Evolutionary conservation across 495 filamentous ascomycete genomes (phyloP), one percentile per base, ranked within the genome.

Genomic region (Hyaloscypha hepaticicola): DNA sequence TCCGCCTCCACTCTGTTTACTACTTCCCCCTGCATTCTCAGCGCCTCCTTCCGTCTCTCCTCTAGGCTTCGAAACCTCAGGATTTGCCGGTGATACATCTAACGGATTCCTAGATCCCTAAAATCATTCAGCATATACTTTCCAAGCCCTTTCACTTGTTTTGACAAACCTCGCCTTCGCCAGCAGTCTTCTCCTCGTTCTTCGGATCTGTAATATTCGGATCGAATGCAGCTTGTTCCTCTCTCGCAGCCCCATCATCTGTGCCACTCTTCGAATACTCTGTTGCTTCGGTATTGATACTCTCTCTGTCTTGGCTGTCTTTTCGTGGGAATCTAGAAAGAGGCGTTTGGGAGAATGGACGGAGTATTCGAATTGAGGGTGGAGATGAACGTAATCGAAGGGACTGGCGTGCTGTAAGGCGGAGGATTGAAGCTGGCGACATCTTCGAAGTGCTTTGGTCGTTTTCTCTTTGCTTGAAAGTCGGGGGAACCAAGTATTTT

Each of bases 201-300:
- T 88, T 83, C 0, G 88, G 87, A 12, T 76, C 69, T 25, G 85
- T 89, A 41, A 77, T 82, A 22, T 74, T 72, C 0, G 87, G 86
- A 69, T 89, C 79, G 66, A 85, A 90, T 0, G 87, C 84, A 0
- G 83, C 75, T 26, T 79, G 70, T 0, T 75, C 70, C 33, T 78
- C 77, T 12, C 73, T 69, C 12, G 84, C 81, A 1, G 82, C 78
- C 48, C 79, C 77, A 66, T 82, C 75, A 62, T 89, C 86, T 8
- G 81, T 83, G 5, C 82, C 87, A 31, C 79, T 79, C 69, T 88
- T 83, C 38, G 77, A 79, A 68, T 81, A 83, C 68, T 90, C 87
- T 27, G 77, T 80, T 11, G 79, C 72, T 58, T 82, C 73, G 0
- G 85, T 81, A 41, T 84, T 78, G 28, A 90, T 76, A 24, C 69